Evolutionary conservation across 2,329 filamentous ascomycete genomes (phyloP), one percentile per base, ranked within the genome.

Genomic region (Sporothrix luriei): DNA sequence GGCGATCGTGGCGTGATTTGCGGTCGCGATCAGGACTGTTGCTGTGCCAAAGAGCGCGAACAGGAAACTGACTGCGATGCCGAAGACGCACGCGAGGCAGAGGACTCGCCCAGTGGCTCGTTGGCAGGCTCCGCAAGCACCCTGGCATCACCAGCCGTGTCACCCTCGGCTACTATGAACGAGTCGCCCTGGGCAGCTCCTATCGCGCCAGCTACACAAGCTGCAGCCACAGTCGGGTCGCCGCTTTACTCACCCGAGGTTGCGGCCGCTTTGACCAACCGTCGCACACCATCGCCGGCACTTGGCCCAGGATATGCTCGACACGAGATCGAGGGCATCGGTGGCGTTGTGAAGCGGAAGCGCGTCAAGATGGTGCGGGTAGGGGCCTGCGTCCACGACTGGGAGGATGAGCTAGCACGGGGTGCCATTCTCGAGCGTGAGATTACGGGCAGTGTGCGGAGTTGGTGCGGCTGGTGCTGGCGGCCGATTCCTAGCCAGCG

Each of bases 391-490:
- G 94, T 97, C 14, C 90, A 91, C 72, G 92, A 97, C 77, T 93
- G 90, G 81, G 91, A 92, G 73, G 92, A 94, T 76, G 92, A 96
- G 79, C 85, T 86, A 69, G 85, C 85, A 48, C 84, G 84, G 9
- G 88, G 87, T 4, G 84, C 85, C 70, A 90, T 91, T 73, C 81
- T 97, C 33, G 84, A 84, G 19, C 82, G 90, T 29, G 94, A 98
- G 79, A 85, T 89, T 68, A 82, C 82, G 16, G 91, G 92, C 0
- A 79, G 80, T 64, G 83, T 88, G 69, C 85, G 94, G 71, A 93
- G 91, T 77, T 97, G 93, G 92, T 98, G 94, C 78, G 92, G 91
- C 0, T 97, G 94, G 94, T 98, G 94, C 78, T 88, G 85, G 78
- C 84, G 93, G 71, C 89, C 93, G 3, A 87, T 96, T 67, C 89